phyloP scores from a whole-genome alignment of 2,329 filamentous ascomycete genomes.

The Fusarium sambucinum region DNA sequence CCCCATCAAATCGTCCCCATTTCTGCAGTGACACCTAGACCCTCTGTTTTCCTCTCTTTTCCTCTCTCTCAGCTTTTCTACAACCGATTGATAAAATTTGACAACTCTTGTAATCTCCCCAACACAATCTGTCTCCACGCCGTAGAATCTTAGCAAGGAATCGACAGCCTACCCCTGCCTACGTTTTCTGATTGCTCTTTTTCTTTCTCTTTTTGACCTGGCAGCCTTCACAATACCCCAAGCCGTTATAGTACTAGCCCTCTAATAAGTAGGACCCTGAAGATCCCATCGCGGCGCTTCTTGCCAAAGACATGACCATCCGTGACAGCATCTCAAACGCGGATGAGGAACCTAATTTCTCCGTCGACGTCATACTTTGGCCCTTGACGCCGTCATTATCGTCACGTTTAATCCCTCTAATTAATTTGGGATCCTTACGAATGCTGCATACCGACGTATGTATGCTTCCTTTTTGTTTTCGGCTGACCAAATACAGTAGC shows the following conservation, averaged over 20 bases:
- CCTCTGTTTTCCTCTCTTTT: constrained; percentile 9
- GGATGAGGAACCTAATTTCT: constrained; percentile 32
- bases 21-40: constrained; percentile 10
- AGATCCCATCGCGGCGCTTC: constrained; percentile 42
- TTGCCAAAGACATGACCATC: constrained; percentile 19
- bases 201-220: neutral
- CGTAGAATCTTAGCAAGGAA: neutral
- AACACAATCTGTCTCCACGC: constrained; percentile 21
- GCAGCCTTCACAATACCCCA: constrained; percentile 6
- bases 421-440: constrained; percentile 25
- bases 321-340: constrained; percentile 35
- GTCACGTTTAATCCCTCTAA: constrained; percentile 34
- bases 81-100: constrained; percentile 23
- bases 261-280: constrained; percentile 46
- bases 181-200: constrained; percentile 4
- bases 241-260: constrained; percentile 29
- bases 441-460: constrained; percentile 1
- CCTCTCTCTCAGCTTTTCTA: constrained; percentile 6
- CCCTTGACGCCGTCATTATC: constrained; percentile 34
- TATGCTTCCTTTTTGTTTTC: neutral
- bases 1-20: constrained; percentile 25
- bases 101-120: constrained; percentile 9
- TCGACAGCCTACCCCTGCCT: constrained; percentile 2
- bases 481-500: neutral
- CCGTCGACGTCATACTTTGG: constrained; percentile 43